Conservation (phyloP, 257 asterid genomes). For the Solanum infundibuliforme region DNA sequence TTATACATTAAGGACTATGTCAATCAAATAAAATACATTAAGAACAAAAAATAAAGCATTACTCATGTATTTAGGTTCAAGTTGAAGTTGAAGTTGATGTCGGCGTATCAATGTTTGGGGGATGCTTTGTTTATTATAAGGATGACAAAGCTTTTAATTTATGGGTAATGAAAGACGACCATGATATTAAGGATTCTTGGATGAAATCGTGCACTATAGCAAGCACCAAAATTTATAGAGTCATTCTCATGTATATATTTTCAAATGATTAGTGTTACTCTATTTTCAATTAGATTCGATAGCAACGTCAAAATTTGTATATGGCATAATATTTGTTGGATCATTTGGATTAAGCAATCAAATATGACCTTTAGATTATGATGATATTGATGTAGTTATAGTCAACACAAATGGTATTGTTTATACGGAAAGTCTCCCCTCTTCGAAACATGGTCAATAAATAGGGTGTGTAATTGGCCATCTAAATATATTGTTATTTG, state of each 20-base stretch:
- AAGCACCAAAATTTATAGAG: no score
- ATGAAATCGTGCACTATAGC: neutral
- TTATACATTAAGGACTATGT: no score
- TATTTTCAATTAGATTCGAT: neutral
- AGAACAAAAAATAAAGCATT: no score
- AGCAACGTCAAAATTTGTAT: neutral
- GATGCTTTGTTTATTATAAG: neutral
- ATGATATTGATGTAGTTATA: no score
- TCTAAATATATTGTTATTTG: no score
- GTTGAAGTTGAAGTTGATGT: neutral
- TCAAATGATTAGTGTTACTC: neutral
- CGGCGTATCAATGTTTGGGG: neutral
- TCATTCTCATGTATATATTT: neutral
- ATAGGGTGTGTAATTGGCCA: neutral
- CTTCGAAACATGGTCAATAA: neutral
- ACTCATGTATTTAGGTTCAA: no score
- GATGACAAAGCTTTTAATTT: neutral
- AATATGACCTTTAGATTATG: neutral
- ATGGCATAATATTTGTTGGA: no score
- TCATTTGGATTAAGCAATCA: neutral
- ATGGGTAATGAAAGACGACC: neutral
- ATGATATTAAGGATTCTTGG: neutral
- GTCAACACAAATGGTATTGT: neutral
- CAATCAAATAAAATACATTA: no score
- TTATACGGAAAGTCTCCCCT: neutral